Percentiles rank a stretch among this genome's conserved stretches.
phyloP scores from a whole-genome alignment of 2,329 filamentous ascomycete species.

The Plectosphaerella sp. region DNA sequence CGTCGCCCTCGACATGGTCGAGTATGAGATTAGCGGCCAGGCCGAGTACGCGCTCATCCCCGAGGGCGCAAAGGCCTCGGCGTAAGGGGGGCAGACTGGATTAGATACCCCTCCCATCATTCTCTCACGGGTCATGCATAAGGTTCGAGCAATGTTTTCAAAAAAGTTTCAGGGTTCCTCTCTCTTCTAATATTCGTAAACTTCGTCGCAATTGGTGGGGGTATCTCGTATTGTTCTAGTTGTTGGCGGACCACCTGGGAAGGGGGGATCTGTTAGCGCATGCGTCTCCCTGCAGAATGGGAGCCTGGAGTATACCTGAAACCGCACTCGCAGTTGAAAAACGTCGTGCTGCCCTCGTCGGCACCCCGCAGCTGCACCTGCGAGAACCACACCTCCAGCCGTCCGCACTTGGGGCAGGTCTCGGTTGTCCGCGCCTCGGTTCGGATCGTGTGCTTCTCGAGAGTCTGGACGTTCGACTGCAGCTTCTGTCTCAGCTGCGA shows the following conservation, averaged over 20 bases:
- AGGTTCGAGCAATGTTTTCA: conserved; percentile 4
- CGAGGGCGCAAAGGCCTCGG: conserved; percentile 42
- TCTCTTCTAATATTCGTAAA: background rate
- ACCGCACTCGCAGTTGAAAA: conserved; percentile 85
- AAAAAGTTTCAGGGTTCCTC: conserved; percentile 6
- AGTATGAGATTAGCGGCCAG: conserved; percentile 87
- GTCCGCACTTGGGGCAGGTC: conserved; percentile 76
- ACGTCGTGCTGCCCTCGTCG: conserved; percentile 91
- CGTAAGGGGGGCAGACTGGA: conserved; percentile 16
- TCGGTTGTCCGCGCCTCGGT: conserved; percentile 65
- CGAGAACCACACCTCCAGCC: conserved; percentile 78
- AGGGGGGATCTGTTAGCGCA: conserved; percentile 15
- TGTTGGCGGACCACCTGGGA: conserved; percentile 53
- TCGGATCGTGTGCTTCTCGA: conserved; percentile 72
- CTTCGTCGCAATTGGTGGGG: background rate
- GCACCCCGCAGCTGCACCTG: conserved; percentile 84
- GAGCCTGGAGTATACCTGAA: conserved; percentile 60
- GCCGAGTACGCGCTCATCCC: conserved; percentile 90
- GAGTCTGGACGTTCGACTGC: conserved; percentile 75
- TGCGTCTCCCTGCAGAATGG: background rate
- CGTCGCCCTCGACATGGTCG: conserved; percentile 96
- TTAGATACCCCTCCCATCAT: conserved; percentile 1
- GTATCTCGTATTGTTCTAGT: conserved; percentile 31
- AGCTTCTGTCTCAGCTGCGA: conserved; percentile 82
- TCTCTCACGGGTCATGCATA: conserved; percentile 3